These are phyloP conservation scores for Peniophora sp. DNA, from an alignment of 1,284 basidiomycete genomes.

Conservation along the genomic window DNA sequence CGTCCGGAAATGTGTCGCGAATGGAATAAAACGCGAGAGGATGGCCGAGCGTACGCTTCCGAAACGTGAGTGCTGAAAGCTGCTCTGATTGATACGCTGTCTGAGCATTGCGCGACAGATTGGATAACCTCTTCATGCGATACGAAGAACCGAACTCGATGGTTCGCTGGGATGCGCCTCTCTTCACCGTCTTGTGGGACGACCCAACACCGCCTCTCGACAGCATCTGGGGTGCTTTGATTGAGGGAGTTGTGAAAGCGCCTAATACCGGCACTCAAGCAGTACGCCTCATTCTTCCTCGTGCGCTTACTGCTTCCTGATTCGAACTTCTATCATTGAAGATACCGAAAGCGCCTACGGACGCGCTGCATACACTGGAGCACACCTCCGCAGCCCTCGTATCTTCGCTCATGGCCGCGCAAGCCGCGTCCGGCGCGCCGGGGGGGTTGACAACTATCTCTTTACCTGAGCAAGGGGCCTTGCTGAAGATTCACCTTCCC, in stretches of 20 bases:
- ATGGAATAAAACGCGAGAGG: slow-evolving; percentile 61
- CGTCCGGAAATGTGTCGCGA: slow-evolving; percentile 70
- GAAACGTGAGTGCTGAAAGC: slow-evolving; percentile 58
- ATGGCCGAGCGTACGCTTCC: slow-evolving; percentile 48
- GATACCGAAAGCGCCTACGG: slow-evolving; percentile 72
- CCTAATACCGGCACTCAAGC: slow-evolving; percentile 82
- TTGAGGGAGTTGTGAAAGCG: slow-evolving; percentile 73
- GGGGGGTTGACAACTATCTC: slow-evolving; percentile 51
- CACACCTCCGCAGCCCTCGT: slow-evolving; percentile 62
- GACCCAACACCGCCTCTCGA: slow-evolving; percentile 65
- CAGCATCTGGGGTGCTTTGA: slow-evolving; percentile 79
- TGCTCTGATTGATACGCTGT: not conserved
- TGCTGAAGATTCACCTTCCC: slow-evolving; percentile 50
- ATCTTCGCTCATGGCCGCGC: slow-evolving; percentile 57
- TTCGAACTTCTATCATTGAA: slow-evolving; percentile 21
- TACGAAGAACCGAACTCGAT: slow-evolving; percentile 97
- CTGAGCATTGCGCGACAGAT: slow-evolving; percentile 33
- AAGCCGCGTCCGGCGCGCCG: slow-evolving; percentile 31
- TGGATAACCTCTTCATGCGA: slow-evolving; percentile 84
- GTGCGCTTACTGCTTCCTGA: slow-evolving; percentile 3
- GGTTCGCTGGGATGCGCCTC: slow-evolving; percentile 95
- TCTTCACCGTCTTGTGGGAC: slow-evolving; percentile 79
- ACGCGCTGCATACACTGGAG: slow-evolving; percentile 76
- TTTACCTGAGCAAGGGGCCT: slow-evolving; percentile 30
- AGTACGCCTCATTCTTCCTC: slow-evolving; percentile 50